These are phyloP conservation scores for Puya raimondii DNA, from an alignment of 176 grass and related monocot species.

Conservation along the genomic window DNA sequence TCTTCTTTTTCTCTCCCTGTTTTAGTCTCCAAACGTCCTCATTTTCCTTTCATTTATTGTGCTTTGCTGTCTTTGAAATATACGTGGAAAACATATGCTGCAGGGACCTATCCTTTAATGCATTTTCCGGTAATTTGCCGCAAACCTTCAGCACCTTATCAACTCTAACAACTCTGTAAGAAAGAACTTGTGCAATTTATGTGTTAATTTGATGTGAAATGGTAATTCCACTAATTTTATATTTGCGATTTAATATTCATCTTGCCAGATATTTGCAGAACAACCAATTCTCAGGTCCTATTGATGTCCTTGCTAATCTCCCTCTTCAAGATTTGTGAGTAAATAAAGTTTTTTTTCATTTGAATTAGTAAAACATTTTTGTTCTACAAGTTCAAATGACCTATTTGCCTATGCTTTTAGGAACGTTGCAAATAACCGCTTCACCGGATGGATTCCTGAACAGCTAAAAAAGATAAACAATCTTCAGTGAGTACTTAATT, in stretches of 20 bases:
- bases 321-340: slow-evolving; percentile 83
- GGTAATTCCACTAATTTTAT: slow-evolving; percentile 16
- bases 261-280: slow-evolving; percentile 77
- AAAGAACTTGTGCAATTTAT: slow-evolving; percentile 10
- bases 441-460: slow-evolving; percentile 95
- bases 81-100: slow-evolving; percentile 15
- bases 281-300: slow-evolving; percentile 78
- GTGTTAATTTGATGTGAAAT: slow-evolving; percentile 4
- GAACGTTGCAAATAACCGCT: slow-evolving; percentile 79
- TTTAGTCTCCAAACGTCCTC: not conserved
- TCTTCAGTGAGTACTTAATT: slow-evolving; percentile 60
- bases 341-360: not conserved
- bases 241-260: not conserved
- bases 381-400: not conserved
- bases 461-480: slow-evolving; percentile 88
- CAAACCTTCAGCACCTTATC: slow-evolving; percentile 59
- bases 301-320: slow-evolving; percentile 71
- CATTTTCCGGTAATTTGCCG: slow-evolving; percentile 64
- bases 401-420: slow-evolving; percentile 37
- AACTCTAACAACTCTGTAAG: slow-evolving; percentile 78
- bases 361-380: not conserved
- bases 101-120: slow-evolving; percentile 88
- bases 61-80: slow-evolving; percentile 7
- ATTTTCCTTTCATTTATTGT: slow-evolving; percentile 25
- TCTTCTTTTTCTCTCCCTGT: not conserved